Base-by-base conservation (phyloP, 1,284 basidiomycete genomes). In the Gomphus bonarii region DNA sequence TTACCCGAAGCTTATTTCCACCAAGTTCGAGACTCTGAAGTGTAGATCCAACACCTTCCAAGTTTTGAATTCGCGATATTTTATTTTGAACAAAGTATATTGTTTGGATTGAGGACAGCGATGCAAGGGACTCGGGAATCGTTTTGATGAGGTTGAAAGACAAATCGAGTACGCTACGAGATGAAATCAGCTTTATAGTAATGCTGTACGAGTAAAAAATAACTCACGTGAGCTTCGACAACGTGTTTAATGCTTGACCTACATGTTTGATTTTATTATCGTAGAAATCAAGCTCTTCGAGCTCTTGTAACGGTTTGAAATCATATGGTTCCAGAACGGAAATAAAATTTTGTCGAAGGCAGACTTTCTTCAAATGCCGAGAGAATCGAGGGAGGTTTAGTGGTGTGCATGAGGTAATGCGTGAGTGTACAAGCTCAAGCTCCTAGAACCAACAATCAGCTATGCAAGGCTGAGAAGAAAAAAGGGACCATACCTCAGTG, bases 11-110 rank as follows among this genome's bases (percentile, higher is more conserved):
- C 64, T 80, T 80, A 69, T 99, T 99, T 0, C 95, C 94, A 1
- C 95, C 95, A 12, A 98, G 76, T 70, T 99, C 95, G 10, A 99
- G 73, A 65, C 90, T 95, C 52, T 80, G 79, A 58, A 98, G 68
- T 2, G 81, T 83, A 0, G 74, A 72, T 25, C 82, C 82, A 55
- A 86, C 67, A 43, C 78, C 70, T 58, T 77, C 71, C 8, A 94
- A 70, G 46, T 85, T 77, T 12, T 79, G 76, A 49, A 99, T 89
- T 58, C 79, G 81, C 6, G 83, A 81, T 64, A 99, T 95, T 72
- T 91, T 90, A 73, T 99, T 98, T 71, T 99, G 95, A 1, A 99
- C 91, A 65, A 99, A 91, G 72, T 93, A 99, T 22, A 97, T 76
- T 0, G 89, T 91, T 53, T 79, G 73, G 33, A 97, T 76, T 2